These are phyloP conservation scores for Claviceps citrina DNA, from an alignment of 2,329 filamentous ascomycete species.

Conservation along the genomic window DNA sequence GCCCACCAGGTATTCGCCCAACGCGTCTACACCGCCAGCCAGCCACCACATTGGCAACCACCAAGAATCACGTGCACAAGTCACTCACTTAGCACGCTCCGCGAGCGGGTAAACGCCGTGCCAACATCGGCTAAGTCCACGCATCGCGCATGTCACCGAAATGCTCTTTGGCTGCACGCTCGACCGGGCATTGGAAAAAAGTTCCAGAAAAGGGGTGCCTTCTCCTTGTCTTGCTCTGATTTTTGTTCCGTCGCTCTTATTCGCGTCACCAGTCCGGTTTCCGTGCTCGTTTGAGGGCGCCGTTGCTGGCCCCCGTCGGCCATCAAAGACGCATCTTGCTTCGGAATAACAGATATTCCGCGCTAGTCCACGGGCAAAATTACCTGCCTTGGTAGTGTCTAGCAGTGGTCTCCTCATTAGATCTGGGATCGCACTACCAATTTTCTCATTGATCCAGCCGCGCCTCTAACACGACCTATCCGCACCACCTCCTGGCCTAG, in stretches of 20 bases:
- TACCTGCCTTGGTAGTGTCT: no score
- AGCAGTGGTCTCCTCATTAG: no score
- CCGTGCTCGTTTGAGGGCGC: no score
- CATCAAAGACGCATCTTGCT: not conserved
- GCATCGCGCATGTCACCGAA: slow-evolving; percentile 6
- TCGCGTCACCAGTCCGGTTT: no score
- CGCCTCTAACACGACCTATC: slow-evolving; percentile 22
- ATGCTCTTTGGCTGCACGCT: not conserved
- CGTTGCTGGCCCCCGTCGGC: not conserved
- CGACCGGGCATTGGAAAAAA: not conserved
- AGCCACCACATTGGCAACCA: no score
- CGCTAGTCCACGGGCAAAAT: slow-evolving; percentile 1
- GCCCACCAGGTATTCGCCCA: no score
- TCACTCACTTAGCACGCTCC: no score
- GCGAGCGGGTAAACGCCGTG: slow-evolving; percentile 15
- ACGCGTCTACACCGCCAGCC: not conserved
- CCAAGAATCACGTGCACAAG: no score
- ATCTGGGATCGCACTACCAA: slow-evolving; percentile 23
- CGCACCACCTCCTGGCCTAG: slow-evolving; percentile 6
- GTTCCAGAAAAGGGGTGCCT: not conserved
- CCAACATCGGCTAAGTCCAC: slow-evolving; percentile 16
- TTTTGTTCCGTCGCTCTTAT: not conserved
- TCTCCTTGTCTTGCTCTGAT: not conserved
- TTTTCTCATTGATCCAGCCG: slow-evolving; percentile 22
- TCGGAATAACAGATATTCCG: slow-evolving; percentile 8